These are phyloP conservation scores for Mediolabrus comicus DNA, from an alignment of 108 stramenopile genomes.

Conservation along the genomic window DNA sequence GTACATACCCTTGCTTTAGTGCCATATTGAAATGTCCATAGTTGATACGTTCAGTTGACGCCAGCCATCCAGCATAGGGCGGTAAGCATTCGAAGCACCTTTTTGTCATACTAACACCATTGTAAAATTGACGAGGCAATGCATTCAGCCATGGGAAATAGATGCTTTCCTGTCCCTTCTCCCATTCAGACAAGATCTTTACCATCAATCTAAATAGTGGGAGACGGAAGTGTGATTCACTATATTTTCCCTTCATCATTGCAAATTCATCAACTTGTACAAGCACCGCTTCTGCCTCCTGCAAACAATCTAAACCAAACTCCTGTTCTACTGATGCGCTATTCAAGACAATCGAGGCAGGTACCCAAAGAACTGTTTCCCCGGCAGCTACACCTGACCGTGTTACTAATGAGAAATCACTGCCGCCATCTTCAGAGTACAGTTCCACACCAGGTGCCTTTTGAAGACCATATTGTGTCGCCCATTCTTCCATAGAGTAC, in stretches of 20 bases:
- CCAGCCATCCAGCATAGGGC: slow-evolving; percentile 27
- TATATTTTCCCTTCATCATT: background rate
- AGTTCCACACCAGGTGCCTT: slow-evolving; percentile 48
- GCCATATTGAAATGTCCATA: slow-evolving; percentile 26
- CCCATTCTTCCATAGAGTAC: slow-evolving; percentile 55
- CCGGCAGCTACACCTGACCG: slow-evolving; percentile 16
- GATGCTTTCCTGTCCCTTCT: slow-evolving; percentile 15
- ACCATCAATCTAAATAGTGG: slow-evolving; percentile 39
- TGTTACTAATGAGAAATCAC: slow-evolving; percentile 20
- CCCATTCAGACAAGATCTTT: slow-evolving; percentile 36
- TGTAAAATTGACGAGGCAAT: slow-evolving; percentile 30
- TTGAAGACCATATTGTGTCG: slow-evolving; percentile 50
- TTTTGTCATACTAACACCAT: slow-evolving; percentile 35
- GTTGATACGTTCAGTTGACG: slow-evolving; percentile 27
- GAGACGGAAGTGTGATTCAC: slow-evolving; percentile 9
- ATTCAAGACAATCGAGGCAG: slow-evolving; percentile 15
- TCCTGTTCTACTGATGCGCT: slow-evolving; percentile 10
- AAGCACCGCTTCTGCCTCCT: slow-evolving; percentile 10
- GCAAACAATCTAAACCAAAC: slow-evolving; percentile 9
- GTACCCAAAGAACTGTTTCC: slow-evolving; percentile 25
- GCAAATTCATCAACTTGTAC: slow-evolving; percentile 22
- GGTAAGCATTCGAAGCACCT: slow-evolving; percentile 37
- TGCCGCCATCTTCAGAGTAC: slow-evolving; percentile 29
- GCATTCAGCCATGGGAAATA: slow-evolving; percentile 39
- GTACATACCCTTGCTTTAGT: slow-evolving; percentile 17